phyloP scores from a whole-genome alignment of 495 filamentous ascomycete genomes.

The Staphylotrichum longicolle region DNA sequence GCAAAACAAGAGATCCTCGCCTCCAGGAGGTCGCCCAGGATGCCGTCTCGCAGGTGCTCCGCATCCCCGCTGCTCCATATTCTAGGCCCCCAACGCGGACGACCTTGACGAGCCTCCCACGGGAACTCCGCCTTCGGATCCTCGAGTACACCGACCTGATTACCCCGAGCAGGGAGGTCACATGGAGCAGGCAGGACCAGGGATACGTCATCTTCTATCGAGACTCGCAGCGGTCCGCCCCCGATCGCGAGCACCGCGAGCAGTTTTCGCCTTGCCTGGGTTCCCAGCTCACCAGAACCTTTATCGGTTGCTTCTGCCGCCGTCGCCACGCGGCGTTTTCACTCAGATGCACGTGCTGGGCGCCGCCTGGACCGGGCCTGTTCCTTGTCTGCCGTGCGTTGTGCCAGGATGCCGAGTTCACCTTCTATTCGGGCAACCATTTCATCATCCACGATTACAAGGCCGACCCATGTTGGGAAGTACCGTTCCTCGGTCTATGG shows the following conservation, averaged over 20 bases:
- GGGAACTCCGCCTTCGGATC: slow-evolving; percentile 18
- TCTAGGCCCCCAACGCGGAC: not conserved
- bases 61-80: not conserved
- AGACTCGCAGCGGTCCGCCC: not conserved
- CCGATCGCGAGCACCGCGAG: not conserved
- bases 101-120: slow-evolving; percentile 11
- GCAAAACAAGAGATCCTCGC: not conserved
- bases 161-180: slow-evolving; percentile 18
- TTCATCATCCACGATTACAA: slow-evolving; percentile 8
- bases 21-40: slow-evolving; percentile 3
- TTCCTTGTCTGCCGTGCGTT: slow-evolving; percentile 10
- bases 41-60: not conserved
- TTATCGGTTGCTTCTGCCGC: slow-evolving; percentile 10
- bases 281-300: not conserved
- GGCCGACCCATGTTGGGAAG: not conserved
- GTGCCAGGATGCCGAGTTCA: slow-evolving; percentile 1
- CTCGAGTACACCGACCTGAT: slow-evolving; percentile 22
- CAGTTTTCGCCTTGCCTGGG: not conserved
- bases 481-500: not conserved
- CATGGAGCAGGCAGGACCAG: slow-evolving; percentile 18
- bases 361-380: slow-evolving; percentile 12
- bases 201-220: slow-evolving; percentile 2
- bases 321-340: slow-evolving; percentile 20
- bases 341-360: slow-evolving; percentile 18
- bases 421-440: slow-evolving; percentile 5